phyloP scores from a whole-genome alignment of 2,329 filamentous ascomycete species.

The Aureobasidium sp. region DNA sequence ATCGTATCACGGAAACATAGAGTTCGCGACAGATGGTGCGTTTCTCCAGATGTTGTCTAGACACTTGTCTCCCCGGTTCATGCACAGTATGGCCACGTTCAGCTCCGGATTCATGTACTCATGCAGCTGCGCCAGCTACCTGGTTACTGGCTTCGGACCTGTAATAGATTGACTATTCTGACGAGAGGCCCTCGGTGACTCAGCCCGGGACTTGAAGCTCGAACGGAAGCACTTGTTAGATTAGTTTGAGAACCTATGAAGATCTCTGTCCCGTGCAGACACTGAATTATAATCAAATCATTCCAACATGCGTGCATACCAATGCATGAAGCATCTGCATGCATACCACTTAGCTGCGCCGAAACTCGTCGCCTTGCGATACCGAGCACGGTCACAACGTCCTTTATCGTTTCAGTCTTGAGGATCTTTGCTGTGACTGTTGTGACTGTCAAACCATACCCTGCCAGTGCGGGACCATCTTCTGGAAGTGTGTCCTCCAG shows the following conservation, averaged over 20 bases:
- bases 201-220: background rate
- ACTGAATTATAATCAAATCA: background rate
- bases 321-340: background rate
- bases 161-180: background rate
- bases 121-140: conserved; percentile 4
- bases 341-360: background rate
- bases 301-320: background rate
- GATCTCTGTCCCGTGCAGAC: background rate
- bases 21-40: background rate
- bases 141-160: background rate
- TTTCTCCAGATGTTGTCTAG: too few species aligned
- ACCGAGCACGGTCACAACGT: background rate
- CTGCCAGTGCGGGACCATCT: background rate
- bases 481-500: background rate
- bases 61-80: background rate
- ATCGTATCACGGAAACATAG: background rate
- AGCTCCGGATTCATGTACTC: background rate
- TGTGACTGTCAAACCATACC: background rate
- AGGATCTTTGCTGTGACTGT: background rate
- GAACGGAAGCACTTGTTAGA: background rate
- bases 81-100: background rate
- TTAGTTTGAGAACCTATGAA: background rate
- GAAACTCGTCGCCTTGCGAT: background rate
- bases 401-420: background rate
- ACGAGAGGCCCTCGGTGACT: background rate